phyloP scores from a whole-genome alignment of 208 protist genomes.

The Leptomonas seymouri region DNA sequence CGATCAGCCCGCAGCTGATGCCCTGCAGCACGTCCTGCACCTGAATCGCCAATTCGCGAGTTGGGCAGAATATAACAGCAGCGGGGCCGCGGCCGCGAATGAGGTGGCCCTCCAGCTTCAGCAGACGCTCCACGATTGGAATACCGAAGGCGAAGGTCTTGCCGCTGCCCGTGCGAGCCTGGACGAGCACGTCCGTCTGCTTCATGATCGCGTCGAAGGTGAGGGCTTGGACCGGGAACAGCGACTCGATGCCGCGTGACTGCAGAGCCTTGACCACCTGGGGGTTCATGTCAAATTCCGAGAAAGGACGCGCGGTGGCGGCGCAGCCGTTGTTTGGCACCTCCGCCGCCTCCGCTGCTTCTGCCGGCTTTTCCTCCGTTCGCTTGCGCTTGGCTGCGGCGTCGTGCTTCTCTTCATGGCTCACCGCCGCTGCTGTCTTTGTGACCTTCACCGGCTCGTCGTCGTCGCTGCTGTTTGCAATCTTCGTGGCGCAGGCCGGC shows the following conservation, averaged over 20 bases:
- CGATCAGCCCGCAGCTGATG: slow-evolving; percentile 93
- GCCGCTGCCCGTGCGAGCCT: slow-evolving; percentile 93
- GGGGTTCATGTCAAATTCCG: slow-evolving; percentile 80
- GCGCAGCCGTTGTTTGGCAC: slow-evolving; percentile 75
- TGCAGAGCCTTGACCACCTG: slow-evolving; percentile 77
- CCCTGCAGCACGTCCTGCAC: slow-evolving; percentile 94
- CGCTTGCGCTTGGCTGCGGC: slow-evolving; percentile 21
- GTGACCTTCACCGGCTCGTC: slow-evolving; percentile 42
- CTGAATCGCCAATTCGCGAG: slow-evolving; percentile 98
- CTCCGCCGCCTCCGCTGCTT: slow-evolving; percentile 24
- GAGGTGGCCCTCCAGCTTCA: slow-evolving; percentile 28
- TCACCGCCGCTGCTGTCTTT: slow-evolving; percentile 11
- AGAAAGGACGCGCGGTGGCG: slow-evolving; percentile 67
- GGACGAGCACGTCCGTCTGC: slow-evolving; percentile 88
- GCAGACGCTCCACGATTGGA: slow-evolving; percentile 87
- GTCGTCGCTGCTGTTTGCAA: slow-evolving; percentile 40
- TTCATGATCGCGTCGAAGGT: slow-evolving; percentile 94
- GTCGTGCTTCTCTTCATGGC: background rate
- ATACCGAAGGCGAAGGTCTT: slow-evolving; percentile 96
- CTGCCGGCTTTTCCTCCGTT: slow-evolving; percentile 20
- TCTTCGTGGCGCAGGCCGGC: slow-evolving; percentile 26
- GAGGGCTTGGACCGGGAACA: slow-evolving; percentile 94
- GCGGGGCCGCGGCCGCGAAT: slow-evolving; percentile 79
- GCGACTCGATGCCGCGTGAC: slow-evolving; percentile 74
- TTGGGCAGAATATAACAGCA: slow-evolving; percentile 97